Percentiles rank a stretch among this genome's conserved stretches.
These are phyloP conservation scores for Neoscytalidium dimidiatum DNA, from an alignment of 2,329 filamentous ascomycete species.

Conservation along the genomic window DNA sequence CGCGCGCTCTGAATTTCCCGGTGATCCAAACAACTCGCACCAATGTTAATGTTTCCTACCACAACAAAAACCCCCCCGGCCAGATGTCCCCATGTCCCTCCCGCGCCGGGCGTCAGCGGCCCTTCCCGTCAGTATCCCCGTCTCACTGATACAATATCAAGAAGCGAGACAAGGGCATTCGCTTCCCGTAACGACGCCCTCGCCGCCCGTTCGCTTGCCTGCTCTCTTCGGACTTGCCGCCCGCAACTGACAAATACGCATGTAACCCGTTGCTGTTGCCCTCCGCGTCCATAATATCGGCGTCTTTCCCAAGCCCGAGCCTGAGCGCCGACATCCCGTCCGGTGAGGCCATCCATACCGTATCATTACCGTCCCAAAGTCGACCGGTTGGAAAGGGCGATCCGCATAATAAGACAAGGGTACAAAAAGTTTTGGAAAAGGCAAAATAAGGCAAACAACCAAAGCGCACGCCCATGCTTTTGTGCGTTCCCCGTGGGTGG, in stretches of 20 bases:
- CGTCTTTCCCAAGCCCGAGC: not conserved
- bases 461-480: constrained; percentile 5
- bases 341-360: not conserved
- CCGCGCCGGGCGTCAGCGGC: not conserved
- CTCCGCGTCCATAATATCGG: not conserved
- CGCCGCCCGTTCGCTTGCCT: not conserved
- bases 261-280: constrained; percentile 4
- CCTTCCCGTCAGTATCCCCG: not conserved
- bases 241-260: constrained; percentile 9
- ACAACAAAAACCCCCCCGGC: not conserved
- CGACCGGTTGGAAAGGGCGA: not conserved
- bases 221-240: not conserved
- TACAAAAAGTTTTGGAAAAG: constrained; percentile 9
- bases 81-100: not conserved
- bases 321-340: not conserved
- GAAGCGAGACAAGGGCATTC: not conserved
- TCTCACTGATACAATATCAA: not conserved
- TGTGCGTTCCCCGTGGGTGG: not conserved
- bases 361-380: not conserved
- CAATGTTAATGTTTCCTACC: not conserved
- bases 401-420: constrained; percentile 8
- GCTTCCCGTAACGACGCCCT: not conserved
- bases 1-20: not conserved
- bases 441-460: constrained; percentile 7
- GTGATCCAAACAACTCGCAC: not conserved